These are phyloP conservation scores for Parathielavia hyrcaniae DNA, from an alignment of 495 filamentous ascomycete genomes.

Conservation along the genomic window DNA sequence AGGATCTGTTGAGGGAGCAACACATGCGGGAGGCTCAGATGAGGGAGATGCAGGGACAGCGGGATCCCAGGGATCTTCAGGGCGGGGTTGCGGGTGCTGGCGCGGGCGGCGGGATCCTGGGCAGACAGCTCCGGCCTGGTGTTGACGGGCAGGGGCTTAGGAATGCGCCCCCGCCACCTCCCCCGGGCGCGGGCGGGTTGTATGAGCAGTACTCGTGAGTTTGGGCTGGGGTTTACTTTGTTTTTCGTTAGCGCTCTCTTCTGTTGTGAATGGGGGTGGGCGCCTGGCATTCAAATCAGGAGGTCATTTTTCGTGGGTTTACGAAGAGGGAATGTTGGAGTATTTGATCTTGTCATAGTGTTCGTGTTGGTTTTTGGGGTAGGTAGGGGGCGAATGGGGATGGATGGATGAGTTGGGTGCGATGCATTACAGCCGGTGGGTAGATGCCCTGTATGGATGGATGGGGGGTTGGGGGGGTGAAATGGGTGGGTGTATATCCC, in stretches of 20 bases:
- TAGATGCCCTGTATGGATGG: too few species aligned
- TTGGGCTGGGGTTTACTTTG: too few species aligned
- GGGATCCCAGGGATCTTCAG: neutral
- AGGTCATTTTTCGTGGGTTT: too few species aligned
- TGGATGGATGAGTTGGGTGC: neutral
- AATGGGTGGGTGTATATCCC: too few species aligned
- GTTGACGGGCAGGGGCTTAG: neutral
- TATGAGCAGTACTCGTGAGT: conserved; percentile 2
- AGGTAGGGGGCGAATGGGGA: neutral
- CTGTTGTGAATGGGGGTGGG: too few species aligned
- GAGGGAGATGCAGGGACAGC: conserved; percentile 2
- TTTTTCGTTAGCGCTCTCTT: too few species aligned
- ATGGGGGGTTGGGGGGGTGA: too few species aligned
- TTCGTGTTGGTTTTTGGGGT: too few species aligned
- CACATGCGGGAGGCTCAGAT: conserved; percentile 19
- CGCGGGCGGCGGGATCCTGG: neutral
- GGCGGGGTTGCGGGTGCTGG: neutral
- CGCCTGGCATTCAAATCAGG: too few species aligned
- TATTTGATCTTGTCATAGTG: too few species aligned
- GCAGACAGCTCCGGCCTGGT: conserved; percentile 10
- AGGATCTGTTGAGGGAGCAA: conserved; percentile 11
- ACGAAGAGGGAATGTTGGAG: too few species aligned
- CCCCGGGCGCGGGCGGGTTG: neutral
- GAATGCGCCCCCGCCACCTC: too few species aligned
- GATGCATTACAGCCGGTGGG: neutral